These are phyloP conservation scores for Cladosporium sp. DNA, from an alignment of 2,329 filamentous ascomycete species.

Conservation along the genomic window DNA sequence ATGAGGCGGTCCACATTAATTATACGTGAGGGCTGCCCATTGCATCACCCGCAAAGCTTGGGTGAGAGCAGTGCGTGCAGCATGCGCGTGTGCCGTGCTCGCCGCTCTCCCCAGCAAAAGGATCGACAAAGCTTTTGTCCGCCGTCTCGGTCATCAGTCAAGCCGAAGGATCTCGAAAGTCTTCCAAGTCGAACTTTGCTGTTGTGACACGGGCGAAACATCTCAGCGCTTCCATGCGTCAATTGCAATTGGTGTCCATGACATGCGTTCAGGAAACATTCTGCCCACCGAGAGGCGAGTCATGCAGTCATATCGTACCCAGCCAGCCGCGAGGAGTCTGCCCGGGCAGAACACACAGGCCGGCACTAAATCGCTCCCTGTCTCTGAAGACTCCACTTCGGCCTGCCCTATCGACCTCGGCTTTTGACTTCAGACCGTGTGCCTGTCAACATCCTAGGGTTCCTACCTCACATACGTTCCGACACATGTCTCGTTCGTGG, in stretches of 20 bases:
- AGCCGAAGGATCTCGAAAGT: background rate
- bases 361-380: too few relatives aligned
- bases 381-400: too few relatives aligned
- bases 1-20: background rate
- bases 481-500: too few relatives aligned
- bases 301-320: background rate
- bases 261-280: background rate
- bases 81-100: background rate
- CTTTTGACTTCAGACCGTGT: too few relatives aligned
- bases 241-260: too few relatives aligned
- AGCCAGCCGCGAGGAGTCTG: background rate
- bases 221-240: background rate
- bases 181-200: background rate
- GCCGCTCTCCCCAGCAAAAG: background rate
- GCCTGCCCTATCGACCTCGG: too few relatives aligned
- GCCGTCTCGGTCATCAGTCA: background rate
- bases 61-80: background rate
- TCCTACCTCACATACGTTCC: too few relatives aligned
- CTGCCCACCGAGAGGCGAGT: background rate
- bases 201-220: background rate
- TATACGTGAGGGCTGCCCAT: background rate
- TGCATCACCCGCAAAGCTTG: constrained; percentile 10
- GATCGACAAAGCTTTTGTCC: background rate
- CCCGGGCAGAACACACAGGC: background rate
- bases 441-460: too few relatives aligned